phyloP scores from a whole-genome alignment of 805 yeast species.

The Zygotorulaspora danielsina region DNA sequence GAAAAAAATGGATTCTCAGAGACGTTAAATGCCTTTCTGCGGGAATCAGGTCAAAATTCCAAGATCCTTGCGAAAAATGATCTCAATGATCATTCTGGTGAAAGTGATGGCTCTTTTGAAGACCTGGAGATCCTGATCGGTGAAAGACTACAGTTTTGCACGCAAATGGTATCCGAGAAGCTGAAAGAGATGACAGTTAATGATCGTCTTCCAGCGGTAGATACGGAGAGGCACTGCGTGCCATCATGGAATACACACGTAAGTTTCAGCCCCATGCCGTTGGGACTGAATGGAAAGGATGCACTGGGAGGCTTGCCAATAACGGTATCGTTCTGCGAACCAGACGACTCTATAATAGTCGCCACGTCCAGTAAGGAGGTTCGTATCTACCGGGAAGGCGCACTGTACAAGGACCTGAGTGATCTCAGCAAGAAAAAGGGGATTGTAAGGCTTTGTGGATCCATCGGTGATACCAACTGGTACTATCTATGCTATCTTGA shows the following conservation, averaged over 20 bases:
- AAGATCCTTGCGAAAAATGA: constrained; percentile 8
- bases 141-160: constrained; percentile 30
- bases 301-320: constrained; percentile 3
- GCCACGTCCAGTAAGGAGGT: constrained; percentile 18
- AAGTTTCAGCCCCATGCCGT: constrained; percentile 6
- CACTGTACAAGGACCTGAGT: neutral
- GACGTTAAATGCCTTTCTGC: constrained; percentile 48
- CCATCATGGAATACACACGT: constrained; percentile 24
- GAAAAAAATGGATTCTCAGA: constrained; percentile 42
- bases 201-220: constrained; percentile 11
- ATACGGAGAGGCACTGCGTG: constrained; percentile 6
- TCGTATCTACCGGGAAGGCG: constrained; percentile 3
- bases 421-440: constrained; percentile 9
- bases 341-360: constrained; percentile 7
- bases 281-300: neutral
- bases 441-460: constrained; percentile 25
- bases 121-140: constrained; percentile 22
- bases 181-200: constrained; percentile 18
- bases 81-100: constrained; percentile 2
- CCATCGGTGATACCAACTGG: constrained; percentile 6
- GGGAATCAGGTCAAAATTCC: constrained; percentile 22
- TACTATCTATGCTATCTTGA: constrained; percentile 26
- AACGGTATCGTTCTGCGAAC: constrained; percentile 2
- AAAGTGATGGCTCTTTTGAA: constrained; percentile 10
- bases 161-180: constrained; percentile 12